Base-by-base conservation (phyloP, 2,329 filamentous ascomycete species). In the Aureobasidium musti region DNA sequence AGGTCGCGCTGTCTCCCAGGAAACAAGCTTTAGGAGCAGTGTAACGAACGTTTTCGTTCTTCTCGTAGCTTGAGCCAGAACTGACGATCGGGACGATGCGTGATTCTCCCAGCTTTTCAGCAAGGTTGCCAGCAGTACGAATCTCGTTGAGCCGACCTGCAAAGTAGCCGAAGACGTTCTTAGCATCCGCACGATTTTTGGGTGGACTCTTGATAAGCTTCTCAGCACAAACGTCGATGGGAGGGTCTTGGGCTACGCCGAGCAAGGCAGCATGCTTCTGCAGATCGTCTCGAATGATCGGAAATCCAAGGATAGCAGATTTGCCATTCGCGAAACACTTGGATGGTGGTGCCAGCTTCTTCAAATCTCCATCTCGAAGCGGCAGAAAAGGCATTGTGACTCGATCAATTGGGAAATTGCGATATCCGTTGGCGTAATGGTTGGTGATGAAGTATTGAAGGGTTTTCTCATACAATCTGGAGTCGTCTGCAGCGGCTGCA, bases 381-480 rank as follows among this genome's bases (percentile, higher is more conserved):
- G 93, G 93, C 43, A 98, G 79, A 67, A 83, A 82, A 1, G 81
- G 79, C 14, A 77, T 72, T 26, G 77, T 75, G 33, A 78, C 78
- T 61, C 68, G 75, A 17, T 80, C 81, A 64, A 89, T 82, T 70
- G 87, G 84, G 74, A 87, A 91, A 2, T 80, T 79, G 1, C 80
- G 83, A 76, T 99, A 98, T 1, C 86, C 85, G 72, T 97, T 91
- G 35, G 84, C 84, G 69, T 91, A 87, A 75, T 94, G 89, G 72
- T 94, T 91, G 35, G 86, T 83, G 65, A 97, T 86, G 75, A 92
- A 96, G 76, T 97, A 98, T 2, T 84, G 84, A 82, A 97, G 86
- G 0, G 91, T 86, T 66, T 86, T 87, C 50, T 86, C 83, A 68
- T 92, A 87, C 45, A 92, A 79, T 10, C 75, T 72, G 26, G 74